Conservation (phyloP, 108 stramenopile genomes). For the Skeletonema potamos region DNA sequence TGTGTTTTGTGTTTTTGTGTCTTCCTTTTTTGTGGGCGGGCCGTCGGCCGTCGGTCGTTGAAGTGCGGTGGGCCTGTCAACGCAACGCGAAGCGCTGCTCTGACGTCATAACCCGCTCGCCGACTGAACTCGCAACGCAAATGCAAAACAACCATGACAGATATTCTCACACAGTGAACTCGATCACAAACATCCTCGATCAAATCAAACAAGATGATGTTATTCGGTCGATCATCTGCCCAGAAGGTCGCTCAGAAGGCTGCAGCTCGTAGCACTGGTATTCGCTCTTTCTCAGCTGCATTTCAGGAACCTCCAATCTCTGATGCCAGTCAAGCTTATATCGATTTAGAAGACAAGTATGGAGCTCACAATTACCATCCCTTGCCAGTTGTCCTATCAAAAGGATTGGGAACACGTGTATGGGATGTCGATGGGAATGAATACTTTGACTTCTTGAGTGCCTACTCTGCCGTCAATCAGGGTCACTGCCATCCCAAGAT, state of each 20-base stretch:
- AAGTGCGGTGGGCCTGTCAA: too few species aligned
- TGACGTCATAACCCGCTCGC: too few species aligned
- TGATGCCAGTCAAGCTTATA: conserved; percentile 52
- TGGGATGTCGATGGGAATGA: conserved; percentile 81
- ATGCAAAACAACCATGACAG: too few species aligned
- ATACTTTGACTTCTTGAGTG: conserved; percentile 92
- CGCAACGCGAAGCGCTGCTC: too few species aligned
- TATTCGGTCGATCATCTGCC: conserved; percentile 22
- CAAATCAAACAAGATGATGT: neutral
- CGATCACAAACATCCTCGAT: neutral
- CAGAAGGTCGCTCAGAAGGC: conserved; percentile 15
- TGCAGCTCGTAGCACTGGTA: neutral
- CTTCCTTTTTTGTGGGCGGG: too few species aligned
- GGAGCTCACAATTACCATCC: conserved; percentile 98
- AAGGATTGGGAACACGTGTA: conserved; percentile 72
- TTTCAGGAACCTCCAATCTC: conserved; percentile 32
- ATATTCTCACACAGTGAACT: neutral
- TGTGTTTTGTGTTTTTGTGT: too few species aligned
- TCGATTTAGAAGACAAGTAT: conserved; percentile 85
- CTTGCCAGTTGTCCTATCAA: conserved; percentile 91
- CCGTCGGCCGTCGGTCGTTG: too few species aligned
- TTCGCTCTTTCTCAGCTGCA: conserved; percentile 26
- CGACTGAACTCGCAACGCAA: too few species aligned
- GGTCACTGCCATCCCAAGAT: conserved; percentile 99
- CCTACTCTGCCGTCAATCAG: conserved; percentile 99